Percentiles rank a stretch among this genome's conserved stretches.
These are phyloP conservation scores for Cephalotrichum gorgonifer DNA, from an alignment of 2,329 filamentous ascomycete species.

Conservation along the genomic window DNA sequence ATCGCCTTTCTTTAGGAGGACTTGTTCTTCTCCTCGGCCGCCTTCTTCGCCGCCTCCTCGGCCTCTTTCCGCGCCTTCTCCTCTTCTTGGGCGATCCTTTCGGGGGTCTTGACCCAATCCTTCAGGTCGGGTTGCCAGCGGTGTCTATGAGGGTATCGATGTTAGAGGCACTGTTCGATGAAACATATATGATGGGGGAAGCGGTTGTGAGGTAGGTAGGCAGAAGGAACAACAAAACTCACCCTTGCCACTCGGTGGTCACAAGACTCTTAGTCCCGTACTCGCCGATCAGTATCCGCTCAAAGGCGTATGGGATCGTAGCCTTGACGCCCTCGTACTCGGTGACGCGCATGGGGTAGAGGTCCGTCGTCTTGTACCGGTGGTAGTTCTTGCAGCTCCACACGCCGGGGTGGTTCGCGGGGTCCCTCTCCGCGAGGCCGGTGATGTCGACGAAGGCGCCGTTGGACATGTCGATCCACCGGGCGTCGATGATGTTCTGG, in stretches of 20 bases:
- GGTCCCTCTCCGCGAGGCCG: conserved; percentile 58
- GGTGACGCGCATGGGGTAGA: conserved; percentile 66
- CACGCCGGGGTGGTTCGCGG: conserved; percentile 46
- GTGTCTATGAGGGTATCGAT: conserved; percentile 36
- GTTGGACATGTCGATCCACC: conserved; percentile 68
- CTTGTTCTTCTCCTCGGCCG: background rate
- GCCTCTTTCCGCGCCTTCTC: conserved; percentile 16
- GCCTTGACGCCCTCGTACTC: conserved; percentile 66
- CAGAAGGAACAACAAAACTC: conserved; percentile 19
- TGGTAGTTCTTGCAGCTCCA: conserved; percentile 78
- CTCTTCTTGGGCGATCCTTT: conserved; percentile 15
- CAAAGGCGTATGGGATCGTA: conserved; percentile 58
- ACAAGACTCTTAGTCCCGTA: conserved; percentile 53
- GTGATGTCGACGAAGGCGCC: conserved; percentile 82
- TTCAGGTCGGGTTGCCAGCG: conserved; percentile 46
- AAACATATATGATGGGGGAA: too few relatives aligned
- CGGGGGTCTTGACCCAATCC: conserved; percentile 43
- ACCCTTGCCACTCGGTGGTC: conserved; percentile 52
- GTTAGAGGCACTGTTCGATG: background rate
- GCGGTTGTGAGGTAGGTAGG: too few relatives aligned
- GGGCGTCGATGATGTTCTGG: conserved; percentile 70
- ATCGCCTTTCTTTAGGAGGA: too few relatives aligned
- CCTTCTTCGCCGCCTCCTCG: conserved; percentile 13
- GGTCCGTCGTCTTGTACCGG: conserved; percentile 56
- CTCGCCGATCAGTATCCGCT: conserved; percentile 54